Conservation (phyloP, 441 rosid species). For the Flueggea neowawraea region DNA sequence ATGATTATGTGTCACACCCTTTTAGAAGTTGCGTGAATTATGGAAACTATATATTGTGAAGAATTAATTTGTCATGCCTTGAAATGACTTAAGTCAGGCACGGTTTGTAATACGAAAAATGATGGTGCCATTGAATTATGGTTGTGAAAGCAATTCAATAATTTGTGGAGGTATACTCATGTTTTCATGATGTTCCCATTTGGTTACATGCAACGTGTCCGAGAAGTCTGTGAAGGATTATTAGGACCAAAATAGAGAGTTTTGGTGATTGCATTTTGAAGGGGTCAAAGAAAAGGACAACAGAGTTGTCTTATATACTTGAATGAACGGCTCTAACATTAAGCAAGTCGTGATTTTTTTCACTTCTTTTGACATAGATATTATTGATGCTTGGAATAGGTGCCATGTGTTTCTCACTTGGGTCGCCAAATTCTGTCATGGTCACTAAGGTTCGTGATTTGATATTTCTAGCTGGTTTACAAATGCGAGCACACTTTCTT, state of each 20-base stretch:
- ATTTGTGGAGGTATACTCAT: neutral
- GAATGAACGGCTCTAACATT: too few relatives aligned
- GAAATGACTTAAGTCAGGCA: neutral
- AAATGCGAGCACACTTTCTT: too few relatives aligned
- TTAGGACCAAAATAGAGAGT: too few relatives aligned
- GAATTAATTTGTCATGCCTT: neutral
- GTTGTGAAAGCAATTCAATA: neutral
- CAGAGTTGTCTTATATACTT: too few relatives aligned
- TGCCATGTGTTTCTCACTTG: constrained; percentile 14
- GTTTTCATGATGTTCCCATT: neutral
- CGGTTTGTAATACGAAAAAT: neutral
- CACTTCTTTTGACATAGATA: neutral
- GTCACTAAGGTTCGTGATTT: too few relatives aligned
- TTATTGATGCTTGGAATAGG: neutral
- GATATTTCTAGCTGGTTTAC: too few relatives aligned
- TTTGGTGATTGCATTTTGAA: constrained; percentile 5
- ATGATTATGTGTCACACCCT: too few relatives aligned
- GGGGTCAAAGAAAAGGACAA: constrained; percentile 10
- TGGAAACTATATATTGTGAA: neutral
- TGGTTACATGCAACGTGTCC: neutral
- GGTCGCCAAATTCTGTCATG: neutral
- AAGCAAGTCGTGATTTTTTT: neutral
- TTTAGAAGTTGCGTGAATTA: neutral
- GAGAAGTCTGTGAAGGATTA: too few relatives aligned
- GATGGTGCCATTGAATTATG: neutral